Evolutionary conservation across 192 early-diverging fungal species (phyloP), one percentile per base, ranked within the genome.

Genomic region (Geranomyces variabilis): DNA sequence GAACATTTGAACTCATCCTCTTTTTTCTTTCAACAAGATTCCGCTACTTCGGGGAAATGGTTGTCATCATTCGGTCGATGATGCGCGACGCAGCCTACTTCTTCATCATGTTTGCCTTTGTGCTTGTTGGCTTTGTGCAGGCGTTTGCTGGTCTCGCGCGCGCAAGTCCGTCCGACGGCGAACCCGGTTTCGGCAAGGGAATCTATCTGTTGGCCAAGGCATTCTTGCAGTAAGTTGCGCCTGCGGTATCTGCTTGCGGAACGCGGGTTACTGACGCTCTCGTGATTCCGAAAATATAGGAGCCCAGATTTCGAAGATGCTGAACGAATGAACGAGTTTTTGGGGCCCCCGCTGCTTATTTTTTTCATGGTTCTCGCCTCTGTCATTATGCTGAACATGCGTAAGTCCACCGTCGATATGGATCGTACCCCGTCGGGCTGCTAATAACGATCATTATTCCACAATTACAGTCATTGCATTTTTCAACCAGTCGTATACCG

Each of bases 31-130:
- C 60, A 9, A 14, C 41, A n/a, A 71, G 70, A 0, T 74, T 74
- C 55, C 63, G 63, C 8, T 74, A 74, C 36, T 74, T 74, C 44
- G 71, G 71, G 33, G 71, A 74, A 47, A 74, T 74, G 71, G 71
- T 74, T 31, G 65, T 74, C 51, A 74, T 74, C 48, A 67, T 74
- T 29, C 47, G 71, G 9, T 33, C 71, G 29, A 74, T 74, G 71
- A 29, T 74, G 31, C 28, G 64, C 6, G 71, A 74, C 31, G 64
- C 71, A 4, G 63, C 65, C 6, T 58, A 57, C 43, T 74, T 74
- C 56, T 74, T 74, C 29, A 51, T 74, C 33, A 66, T 74, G 63
- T 74, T 67, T 55, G 30, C 43, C 22, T 74, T 74, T 31, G 71
- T 74, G 6, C 64, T 74, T 36, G 57, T 67, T 47, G 71, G 71